Evolutionary conservation across 1,284 basidiomycete genomes (phyloP), one percentile per base, ranked within the genome.

Genomic region (Mycena sp.): DNA sequence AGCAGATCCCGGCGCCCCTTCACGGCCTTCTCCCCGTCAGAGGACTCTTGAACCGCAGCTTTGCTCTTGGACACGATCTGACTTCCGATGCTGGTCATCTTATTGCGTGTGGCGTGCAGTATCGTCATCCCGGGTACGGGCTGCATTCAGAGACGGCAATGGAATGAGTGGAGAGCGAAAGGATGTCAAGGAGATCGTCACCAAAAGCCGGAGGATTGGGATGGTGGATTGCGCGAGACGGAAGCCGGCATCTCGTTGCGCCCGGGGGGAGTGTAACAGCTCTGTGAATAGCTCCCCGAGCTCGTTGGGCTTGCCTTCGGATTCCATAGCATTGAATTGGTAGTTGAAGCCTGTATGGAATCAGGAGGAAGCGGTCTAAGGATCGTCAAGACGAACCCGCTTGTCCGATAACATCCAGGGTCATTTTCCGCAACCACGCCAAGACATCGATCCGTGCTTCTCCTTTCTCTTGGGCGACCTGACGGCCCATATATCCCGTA

Each of bases 391-490:
- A 58, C 69, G 16, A 63, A 83, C 89, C 89, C 21, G 90, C 87
- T 19, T 86, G 76, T 7, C 89, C 89, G 58, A 93, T 91, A n/a
- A 91, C 80, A 68, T 92, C 90, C 30, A 92, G 75, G 0, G 90
- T 91, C 61, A 81, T 79, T 57, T 81, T 82, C 43, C 79, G 85
- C n/a, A 91, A 72, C 81, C 85, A 87, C 0, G 80, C 73, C 7
- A 87, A 74, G 1, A 85, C 80, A 61, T 92, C 85, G 28, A 86
- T 71, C 4, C 70, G 73, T 2, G 64, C 71, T 11, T 61, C 50
- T 11, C 69, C 67, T 61, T 74, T n/a, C 12, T 41, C 71, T 17
- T 68, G 56, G 32, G 32, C 14, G 25, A 77, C 69, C 59, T 82
- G 73, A 1, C 66, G 51, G 2, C 66, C 83, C 79, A 85, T 23